phyloP scores from a whole-genome alignment of 345 rosid species.

The Ceriops zippeliana region DNA sequence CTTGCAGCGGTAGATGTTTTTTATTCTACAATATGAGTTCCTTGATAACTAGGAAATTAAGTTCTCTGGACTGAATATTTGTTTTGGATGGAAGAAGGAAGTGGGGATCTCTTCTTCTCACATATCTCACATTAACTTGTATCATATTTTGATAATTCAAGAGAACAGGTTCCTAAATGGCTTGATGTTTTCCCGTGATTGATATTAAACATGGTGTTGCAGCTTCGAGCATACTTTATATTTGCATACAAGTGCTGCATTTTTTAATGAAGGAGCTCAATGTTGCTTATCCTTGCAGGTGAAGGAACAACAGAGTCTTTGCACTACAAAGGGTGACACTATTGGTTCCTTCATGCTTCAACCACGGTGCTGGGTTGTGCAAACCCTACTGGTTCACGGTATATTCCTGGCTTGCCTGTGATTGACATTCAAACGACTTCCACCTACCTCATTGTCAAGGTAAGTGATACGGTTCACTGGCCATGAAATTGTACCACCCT shows the following conservation, averaged over 20 bases:
- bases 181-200: not conserved
- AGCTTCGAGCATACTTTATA: not conserved
- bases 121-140: not conserved
- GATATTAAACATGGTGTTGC: not conserved
- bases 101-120: not conserved
- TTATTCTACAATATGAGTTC: not conserved
- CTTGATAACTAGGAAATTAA: not conserved
- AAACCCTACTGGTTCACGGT: slow-evolving; percentile 90
- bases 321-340: slow-evolving; percentile 92
- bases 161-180: not conserved
- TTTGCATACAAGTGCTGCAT: not conserved
- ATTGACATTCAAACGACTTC: slow-evolving; percentile 88
- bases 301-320: slow-evolving; percentile 96
- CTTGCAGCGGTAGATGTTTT: not conserved
- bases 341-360: slow-evolving; percentile 93
- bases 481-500: no score
- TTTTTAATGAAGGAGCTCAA: not conserved
- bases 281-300: slow-evolving; percentile 48
- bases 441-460: slow-evolving; percentile 91
- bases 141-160: not conserved
- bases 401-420: slow-evolving; percentile 83
- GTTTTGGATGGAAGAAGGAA: no score
- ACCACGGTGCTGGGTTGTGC: slow-evolving; percentile 95
- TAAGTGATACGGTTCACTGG: slow-evolving; percentile 16
- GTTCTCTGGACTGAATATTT: no score